phyloP scores from a whole-genome alignment of 2,329 filamentous ascomycete genomes.

The Acephala macrosclerotiorum region DNA sequence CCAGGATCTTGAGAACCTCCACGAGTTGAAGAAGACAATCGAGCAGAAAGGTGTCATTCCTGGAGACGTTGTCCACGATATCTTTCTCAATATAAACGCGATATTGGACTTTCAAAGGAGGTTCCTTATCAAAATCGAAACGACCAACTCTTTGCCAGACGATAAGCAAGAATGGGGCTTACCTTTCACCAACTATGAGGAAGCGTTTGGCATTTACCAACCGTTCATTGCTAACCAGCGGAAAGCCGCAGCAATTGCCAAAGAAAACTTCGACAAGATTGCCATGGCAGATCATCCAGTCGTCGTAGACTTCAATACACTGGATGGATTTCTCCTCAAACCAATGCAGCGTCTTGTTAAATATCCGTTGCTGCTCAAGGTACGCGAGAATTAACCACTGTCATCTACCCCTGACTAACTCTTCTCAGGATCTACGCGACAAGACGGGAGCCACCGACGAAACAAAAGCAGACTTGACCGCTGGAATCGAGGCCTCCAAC shows the following conservation, averaged over 20 bases:
- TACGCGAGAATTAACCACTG: slow-evolving; percentile 47
- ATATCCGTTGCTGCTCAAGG: slow-evolving; percentile 89
- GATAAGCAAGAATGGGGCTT: slow-evolving; percentile 89
- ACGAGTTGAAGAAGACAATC: slow-evolving; percentile 88
- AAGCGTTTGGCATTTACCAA: slow-evolving; percentile 91
- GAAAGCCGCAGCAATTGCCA: slow-evolving; percentile 85
- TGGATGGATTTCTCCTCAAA: slow-evolving; percentile 93
- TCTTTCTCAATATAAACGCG: slow-evolving; percentile 95
- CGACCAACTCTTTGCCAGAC: slow-evolving; percentile 84
- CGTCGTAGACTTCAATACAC: slow-evolving; percentile 83
- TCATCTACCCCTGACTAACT: slow-evolving; percentile 19
- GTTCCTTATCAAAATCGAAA: slow-evolving; percentile 95
- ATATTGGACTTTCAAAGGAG: slow-evolving; percentile 95
- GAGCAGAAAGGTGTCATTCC: slow-evolving; percentile 88
- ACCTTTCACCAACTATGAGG: slow-evolving; percentile 85
- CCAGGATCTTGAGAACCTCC: slow-evolving; percentile 92
- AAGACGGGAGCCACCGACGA: slow-evolving; percentile 78
- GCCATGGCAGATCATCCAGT: slow-evolving; percentile 77
- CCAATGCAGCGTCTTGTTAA: slow-evolving; percentile 96
- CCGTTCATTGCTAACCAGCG: slow-evolving; percentile 97
- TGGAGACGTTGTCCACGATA: slow-evolving; percentile 90
- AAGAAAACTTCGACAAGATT: slow-evolving; percentile 88
- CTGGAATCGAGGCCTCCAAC: slow-evolving; percentile 83
- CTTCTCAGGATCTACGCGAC: slow-evolving; percentile 79
- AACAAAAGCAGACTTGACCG: slow-evolving; percentile 73